Evolutionary conservation across 1,284 basidiomycete genomes (phyloP).

Genomic region (Grifola frondosa): DNA sequence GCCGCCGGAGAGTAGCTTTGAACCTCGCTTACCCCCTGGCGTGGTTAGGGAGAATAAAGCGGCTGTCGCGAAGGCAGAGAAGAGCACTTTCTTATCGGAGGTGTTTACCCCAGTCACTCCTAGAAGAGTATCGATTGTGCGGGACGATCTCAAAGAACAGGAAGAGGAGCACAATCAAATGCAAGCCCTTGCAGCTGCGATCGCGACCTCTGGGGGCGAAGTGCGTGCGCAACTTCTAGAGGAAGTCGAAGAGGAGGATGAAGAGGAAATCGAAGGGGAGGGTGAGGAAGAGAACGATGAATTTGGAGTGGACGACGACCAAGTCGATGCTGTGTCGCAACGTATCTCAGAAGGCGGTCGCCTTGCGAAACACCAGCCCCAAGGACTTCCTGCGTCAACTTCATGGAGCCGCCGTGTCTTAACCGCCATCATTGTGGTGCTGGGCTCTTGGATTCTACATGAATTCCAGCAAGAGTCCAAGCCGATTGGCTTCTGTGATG

Average conservation of each 20-base stretch:
- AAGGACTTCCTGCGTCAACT: slow-evolving; percentile 18
- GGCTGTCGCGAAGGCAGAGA: slow-evolving; percentile 12
- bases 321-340: slow-evolving; percentile 35
- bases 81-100: slow-evolving; percentile 17
- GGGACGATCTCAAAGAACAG: slow-evolving; percentile 18
- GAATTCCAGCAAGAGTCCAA: slow-evolving; percentile 69
- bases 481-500: slow-evolving; percentile 82
- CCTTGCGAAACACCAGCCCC: slow-evolving; percentile 15
- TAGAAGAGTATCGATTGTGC: neutral
- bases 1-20: slow-evolving; percentile 44
- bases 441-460: slow-evolving; percentile 41
- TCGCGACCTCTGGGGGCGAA: slow-evolving; percentile 6
- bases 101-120: slow-evolving; percentile 2
- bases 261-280: slow-evolving; percentile 17
- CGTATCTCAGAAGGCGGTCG: slow-evolving; percentile 36
- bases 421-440: slow-evolving; percentile 38
- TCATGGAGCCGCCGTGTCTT: slow-evolving; percentile 37
- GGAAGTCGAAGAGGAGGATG: slow-evolving; percentile 14
- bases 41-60: slow-evolving; percentile 26
- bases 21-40: slow-evolving; percentile 50
- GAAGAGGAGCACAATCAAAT: slow-evolving; percentile 15
- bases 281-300: slow-evolving; percentile 26
- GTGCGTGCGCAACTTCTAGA: too few species aligned
- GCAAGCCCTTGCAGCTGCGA: slow-evolving; percentile 8
- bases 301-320: slow-evolving; percentile 26